Evolutionary conservation across 148 eudicot genomes (phyloP).

Genomic region (Vaccinium corymbosum): DNA sequence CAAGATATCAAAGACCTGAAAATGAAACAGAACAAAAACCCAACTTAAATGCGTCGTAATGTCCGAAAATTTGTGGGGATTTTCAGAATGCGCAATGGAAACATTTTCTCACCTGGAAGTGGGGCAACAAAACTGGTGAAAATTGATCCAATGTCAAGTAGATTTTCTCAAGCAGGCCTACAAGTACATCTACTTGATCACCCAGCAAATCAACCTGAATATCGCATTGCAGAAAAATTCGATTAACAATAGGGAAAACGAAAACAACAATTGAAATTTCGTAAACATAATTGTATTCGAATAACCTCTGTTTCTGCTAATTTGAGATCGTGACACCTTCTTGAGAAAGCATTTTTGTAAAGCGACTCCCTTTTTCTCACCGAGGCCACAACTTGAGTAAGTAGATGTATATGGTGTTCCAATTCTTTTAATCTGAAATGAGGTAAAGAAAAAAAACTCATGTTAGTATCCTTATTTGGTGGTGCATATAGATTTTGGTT

Average conservation of each 20-base stretch:
- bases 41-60: too few relatives aligned
- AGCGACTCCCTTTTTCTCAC: conserved; percentile 31
- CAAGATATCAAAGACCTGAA: conserved; percentile 51
- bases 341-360: conserved; percentile 52
- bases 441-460: neutral
- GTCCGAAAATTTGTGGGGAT: too few relatives aligned
- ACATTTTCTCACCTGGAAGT: conserved; percentile 36
- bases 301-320: conserved; percentile 73
- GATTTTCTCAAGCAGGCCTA: conserved; percentile 47
- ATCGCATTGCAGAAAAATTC: neutral
- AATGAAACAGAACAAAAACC: neutral
- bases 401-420: conserved; percentile 19
- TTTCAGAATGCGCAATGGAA: neutral
- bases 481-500: neutral
- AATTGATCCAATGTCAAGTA: conserved; percentile 36
- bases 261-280: neutral
- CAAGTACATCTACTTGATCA: conserved; percentile 64
- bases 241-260: neutral
- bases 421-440: conserved; percentile 45
- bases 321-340: conserved; percentile 58
- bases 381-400: conserved; percentile 21
- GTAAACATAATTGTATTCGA: neutral
- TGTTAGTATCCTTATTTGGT: neutral
- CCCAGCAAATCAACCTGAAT: conserved; percentile 71
- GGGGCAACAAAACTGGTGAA: conserved; percentile 41